phyloP scores from a whole-genome alignment of 2,329 filamentous ascomycete species.

The Scorias spongiosa region DNA sequence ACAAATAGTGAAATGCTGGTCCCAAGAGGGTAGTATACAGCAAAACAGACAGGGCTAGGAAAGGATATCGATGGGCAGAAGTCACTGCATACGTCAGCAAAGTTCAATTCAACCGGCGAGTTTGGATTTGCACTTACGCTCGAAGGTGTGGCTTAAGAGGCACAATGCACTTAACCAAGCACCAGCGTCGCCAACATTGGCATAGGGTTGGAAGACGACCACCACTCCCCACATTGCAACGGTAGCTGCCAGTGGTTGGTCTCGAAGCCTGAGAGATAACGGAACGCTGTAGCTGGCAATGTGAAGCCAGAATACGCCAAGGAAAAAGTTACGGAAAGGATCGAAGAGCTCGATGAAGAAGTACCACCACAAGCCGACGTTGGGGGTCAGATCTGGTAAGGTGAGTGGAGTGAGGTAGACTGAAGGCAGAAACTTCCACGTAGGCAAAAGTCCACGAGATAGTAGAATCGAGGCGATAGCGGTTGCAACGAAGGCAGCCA shows the following conservation, averaged over 20 bases:
- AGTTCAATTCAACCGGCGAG: neutral
- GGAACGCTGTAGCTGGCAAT: slow-evolving; percentile 79
- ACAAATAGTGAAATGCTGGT: slow-evolving; percentile 89
- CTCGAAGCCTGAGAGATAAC: slow-evolving; percentile 64
- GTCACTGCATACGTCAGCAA: slow-evolving; percentile 43
- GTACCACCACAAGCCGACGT: slow-evolving; percentile 97
- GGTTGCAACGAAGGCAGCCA: slow-evolving; percentile 38
- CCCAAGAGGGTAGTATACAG: slow-evolving; percentile 81
- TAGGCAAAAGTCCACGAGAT: slow-evolving; percentile 60
- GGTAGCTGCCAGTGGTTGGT: slow-evolving; percentile 74
- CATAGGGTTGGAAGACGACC: slow-evolving; percentile 93
- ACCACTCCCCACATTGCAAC: slow-evolving; percentile 78
- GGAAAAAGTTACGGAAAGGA: slow-evolving; percentile 90
- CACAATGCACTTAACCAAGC: slow-evolving; percentile 72
- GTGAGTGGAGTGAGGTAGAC: slow-evolving; percentile 90
- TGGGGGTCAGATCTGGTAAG: slow-evolving; percentile 83
- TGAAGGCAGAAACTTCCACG: slow-evolving; percentile 74
- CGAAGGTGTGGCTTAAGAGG: slow-evolving; percentile 81
- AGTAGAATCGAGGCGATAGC: slow-evolving; percentile 50
- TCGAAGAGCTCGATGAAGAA: slow-evolving; percentile 99
- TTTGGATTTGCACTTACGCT: slow-evolving; percentile 39
- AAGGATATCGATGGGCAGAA: slow-evolving; percentile 56
- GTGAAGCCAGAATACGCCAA: slow-evolving; percentile 96
- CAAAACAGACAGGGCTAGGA: slow-evolving; percentile 67
- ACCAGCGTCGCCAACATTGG: slow-evolving; percentile 78